A percentile compares a stretch with the other conserved stretches of the same genome.
Evolutionary conservation across 768 basidiomycete genomes (phyloP).

Genomic region (Phaeolepiota aurea): DNA sequence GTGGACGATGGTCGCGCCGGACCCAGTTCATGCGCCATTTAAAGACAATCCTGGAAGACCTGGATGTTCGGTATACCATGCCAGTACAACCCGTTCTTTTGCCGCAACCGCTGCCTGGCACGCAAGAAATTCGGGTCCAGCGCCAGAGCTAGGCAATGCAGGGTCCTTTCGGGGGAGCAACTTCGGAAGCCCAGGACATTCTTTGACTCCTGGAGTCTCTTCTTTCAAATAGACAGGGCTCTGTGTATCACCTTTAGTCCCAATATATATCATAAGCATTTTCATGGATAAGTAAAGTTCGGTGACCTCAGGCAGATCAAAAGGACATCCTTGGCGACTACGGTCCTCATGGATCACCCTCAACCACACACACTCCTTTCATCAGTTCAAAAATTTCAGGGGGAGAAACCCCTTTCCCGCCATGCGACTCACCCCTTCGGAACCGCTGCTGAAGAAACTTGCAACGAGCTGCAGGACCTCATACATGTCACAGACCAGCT

Average conservation of each 20-base stretch:
- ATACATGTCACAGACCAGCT: constrained; percentile 45
- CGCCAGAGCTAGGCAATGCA: constrained; percentile 13
- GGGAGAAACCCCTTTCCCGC: constrained; percentile 24
- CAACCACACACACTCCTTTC: constrained; percentile 28
- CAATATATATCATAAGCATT: neutral
- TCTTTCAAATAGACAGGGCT: constrained; percentile 6
- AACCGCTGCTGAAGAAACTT: constrained; percentile 30
- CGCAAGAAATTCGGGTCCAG: constrained; percentile 8
- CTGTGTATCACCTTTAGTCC: neutral
- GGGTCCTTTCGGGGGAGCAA: constrained; percentile 16
- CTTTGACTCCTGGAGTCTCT: constrained; percentile 12
- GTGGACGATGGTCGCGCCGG: constrained; percentile 68
- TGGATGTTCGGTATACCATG: constrained; percentile 62
- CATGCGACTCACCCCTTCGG: constrained; percentile 38
- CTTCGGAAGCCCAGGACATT: constrained; percentile 10
- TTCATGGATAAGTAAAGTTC: neutral
- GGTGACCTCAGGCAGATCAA: neutral
- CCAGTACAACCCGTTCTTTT: constrained; percentile 68
- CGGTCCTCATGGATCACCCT: neutral
- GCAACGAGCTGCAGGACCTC: constrained; percentile 38
- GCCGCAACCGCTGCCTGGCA: constrained; percentile 18
- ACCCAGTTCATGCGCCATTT: constrained; percentile 71
- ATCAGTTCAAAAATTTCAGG: constrained; percentile 31
- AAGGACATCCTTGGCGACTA: no score
- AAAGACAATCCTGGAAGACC: constrained; percentile 63